phyloP scores from a whole-genome alignment of 2,329 filamentous ascomycete species.

The Phyllachora maydis region DNA sequence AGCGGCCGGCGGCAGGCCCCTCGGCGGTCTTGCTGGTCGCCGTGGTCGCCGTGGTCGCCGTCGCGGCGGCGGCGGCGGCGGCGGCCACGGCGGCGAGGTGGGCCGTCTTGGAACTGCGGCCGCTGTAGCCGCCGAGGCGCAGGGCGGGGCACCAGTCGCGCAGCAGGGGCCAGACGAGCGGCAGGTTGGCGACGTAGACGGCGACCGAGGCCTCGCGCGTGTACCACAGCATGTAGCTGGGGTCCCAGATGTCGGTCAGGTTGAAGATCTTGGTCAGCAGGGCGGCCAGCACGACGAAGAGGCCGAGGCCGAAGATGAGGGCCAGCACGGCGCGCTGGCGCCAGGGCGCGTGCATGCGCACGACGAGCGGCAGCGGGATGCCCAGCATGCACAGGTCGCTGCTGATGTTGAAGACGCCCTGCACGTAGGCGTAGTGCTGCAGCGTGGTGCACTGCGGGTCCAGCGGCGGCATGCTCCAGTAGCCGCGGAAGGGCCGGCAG shows the following conservation, averaged over 20 bases:
- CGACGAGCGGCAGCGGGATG: constrained; percentile 23
- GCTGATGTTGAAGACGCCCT: constrained; percentile 24
- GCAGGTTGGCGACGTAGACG: constrained; percentile 29
- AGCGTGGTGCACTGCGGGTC: constrained; percentile 23
- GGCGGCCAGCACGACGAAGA: constrained; percentile 21
- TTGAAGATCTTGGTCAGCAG: constrained; percentile 25
- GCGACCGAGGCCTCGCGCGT: constrained; percentile 29
- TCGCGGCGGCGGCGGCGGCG: no score
- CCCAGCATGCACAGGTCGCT: constrained; percentile 24
- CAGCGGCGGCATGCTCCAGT: constrained; percentile 24
- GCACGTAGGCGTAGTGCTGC: constrained; percentile 21
- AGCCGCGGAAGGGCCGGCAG: constrained; percentile 21
- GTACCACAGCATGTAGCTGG: constrained; percentile 26
- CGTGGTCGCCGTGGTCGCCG: not conserved
- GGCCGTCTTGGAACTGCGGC: not conserved
- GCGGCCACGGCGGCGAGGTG: no score
- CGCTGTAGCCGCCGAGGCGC: not conserved
- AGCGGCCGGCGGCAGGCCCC: not conserved
- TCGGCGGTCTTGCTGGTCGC: not conserved
- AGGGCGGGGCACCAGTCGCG: constrained; percentile 1
- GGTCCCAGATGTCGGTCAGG: constrained; percentile 10
- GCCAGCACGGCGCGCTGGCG: constrained; percentile 22
- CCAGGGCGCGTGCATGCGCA: constrained; percentile 16
- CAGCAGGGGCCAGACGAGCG: constrained; percentile 28
- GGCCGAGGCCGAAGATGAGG: constrained; percentile 25